Conservation (phyloP, 306 rosid genomes). For the Cucurbita ficifolia region DNA sequence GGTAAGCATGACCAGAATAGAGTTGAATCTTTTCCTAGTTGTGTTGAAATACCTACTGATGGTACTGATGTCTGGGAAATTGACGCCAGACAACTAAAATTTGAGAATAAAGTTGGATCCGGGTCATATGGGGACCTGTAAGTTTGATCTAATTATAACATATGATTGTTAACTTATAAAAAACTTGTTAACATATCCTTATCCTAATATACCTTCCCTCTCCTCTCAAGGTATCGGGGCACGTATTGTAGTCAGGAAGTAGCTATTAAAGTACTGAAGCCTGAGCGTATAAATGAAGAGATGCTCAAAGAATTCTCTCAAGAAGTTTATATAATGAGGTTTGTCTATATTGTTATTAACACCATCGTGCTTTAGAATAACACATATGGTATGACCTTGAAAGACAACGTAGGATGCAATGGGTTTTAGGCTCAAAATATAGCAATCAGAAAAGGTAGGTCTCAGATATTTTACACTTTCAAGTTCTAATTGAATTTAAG, state of each 20-base stretch:
- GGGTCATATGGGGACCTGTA: slow-evolving; percentile 94
- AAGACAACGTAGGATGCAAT: background rate
- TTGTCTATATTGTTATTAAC: slow-evolving; percentile 22
- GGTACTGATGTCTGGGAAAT: slow-evolving; percentile 98
- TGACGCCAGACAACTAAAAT: slow-evolving; percentile 60
- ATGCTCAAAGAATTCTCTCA: slow-evolving; percentile 90
- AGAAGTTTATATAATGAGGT: slow-evolving; percentile 98
- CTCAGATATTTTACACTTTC: background rate
- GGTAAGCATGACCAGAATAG: slow-evolving; percentile 34
- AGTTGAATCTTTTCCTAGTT: slow-evolving; percentile 30
- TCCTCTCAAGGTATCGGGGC: slow-evolving; percentile 64
- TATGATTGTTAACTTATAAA: slow-evolving; percentile 3
- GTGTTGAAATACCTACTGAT: slow-evolving; percentile 80
- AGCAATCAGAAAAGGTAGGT: background rate
- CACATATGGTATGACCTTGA: background rate
- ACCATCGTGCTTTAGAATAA: background rate
- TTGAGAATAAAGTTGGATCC: slow-evolving; percentile 87
- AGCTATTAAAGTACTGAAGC: slow-evolving; percentile 83
- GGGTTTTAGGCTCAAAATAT: slow-evolving; percentile 1
- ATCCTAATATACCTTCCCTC: slow-evolving; percentile 26
- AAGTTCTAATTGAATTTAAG: background rate
- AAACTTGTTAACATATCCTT: slow-evolving; percentile 11
- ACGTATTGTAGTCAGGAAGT: slow-evolving; percentile 91
- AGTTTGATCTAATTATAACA: slow-evolving; percentile 28
- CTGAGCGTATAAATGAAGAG: slow-evolving; percentile 67